phyloP scores from a whole-genome alignment of 2,329 filamentous ascomycete genomes.

The Fusarium robinianum region DNA sequence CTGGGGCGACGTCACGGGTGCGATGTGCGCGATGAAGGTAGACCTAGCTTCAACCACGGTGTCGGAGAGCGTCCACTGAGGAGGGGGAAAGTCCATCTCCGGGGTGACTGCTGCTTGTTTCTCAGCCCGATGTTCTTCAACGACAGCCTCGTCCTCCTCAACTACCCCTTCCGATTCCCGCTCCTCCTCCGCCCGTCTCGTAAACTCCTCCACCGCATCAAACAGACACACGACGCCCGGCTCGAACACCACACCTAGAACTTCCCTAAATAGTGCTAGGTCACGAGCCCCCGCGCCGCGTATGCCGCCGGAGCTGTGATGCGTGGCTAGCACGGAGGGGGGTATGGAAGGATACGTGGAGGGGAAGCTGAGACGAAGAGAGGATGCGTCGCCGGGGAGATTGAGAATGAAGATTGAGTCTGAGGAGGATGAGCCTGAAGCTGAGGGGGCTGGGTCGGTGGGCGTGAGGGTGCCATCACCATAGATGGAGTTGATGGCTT shows the following conservation, averaged over 20 bases:
- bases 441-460: slow-evolving; percentile 37
- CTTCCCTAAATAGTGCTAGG: slow-evolving; percentile 69
- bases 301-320: slow-evolving; percentile 75
- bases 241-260: slow-evolving; percentile 69
- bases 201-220: slow-evolving; percentile 81
- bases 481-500: slow-evolving; percentile 85
- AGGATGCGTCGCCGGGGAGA: slow-evolving; percentile 66
- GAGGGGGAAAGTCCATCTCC: slow-evolving; percentile 28
- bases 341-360: slow-evolving; percentile 73
- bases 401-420: slow-evolving; percentile 65
- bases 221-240: slow-evolving; percentile 84
- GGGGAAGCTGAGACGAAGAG: slow-evolving; percentile 70
- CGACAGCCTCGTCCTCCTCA: slow-evolving; percentile 31
- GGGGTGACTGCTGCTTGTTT: slow-evolving; percentile 20
- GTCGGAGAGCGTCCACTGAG: slow-evolving; percentile 73
- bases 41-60: slow-evolving; percentile 81
- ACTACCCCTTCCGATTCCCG: slow-evolving; percentile 30
- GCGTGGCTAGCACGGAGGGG: slow-evolving; percentile 75
- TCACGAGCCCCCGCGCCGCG: slow-evolving; percentile 74
- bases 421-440: no score
- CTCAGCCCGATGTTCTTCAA: slow-evolving; percentile 18
- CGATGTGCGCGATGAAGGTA: slow-evolving; percentile 80
- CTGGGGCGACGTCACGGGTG: slow-evolving; percentile 67
- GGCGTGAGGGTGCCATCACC: slow-evolving; percentile 65
- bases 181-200: slow-evolving; percentile 47